Conservation (phyloP, 2,329 filamentous ascomycete species). For the Pseudogymnoascus sp. region DNA sequence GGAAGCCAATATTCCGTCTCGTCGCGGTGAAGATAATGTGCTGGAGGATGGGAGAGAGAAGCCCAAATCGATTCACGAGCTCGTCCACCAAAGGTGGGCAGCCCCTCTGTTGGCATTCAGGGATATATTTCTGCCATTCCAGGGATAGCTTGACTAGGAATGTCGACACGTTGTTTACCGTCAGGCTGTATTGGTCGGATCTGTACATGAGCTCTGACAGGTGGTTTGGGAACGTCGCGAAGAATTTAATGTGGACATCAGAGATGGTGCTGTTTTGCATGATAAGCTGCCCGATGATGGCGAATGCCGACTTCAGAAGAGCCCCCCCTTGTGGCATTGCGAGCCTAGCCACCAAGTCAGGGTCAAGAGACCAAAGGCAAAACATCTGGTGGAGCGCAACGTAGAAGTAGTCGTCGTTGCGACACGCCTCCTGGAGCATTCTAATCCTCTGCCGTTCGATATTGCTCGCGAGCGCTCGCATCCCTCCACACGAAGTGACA, state of each 20-base stretch:
- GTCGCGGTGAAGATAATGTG: conserved; percentile 45
- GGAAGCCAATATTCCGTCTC: conserved; percentile 38
- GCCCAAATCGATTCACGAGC: conserved; percentile 37
- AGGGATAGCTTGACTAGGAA: conserved; percentile 38
- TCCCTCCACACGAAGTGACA: background rate
- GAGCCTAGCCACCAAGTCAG: conserved; percentile 29
- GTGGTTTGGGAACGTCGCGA: conserved; percentile 39
- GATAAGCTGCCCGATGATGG: conserved; percentile 36
- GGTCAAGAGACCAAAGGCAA: conserved; percentile 44
- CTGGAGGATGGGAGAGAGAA: conserved; percentile 46
- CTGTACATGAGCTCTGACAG: conserved; percentile 20
- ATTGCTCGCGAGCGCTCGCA: background rate
- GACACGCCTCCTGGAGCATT: conserved; percentile 51
- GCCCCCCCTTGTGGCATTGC: conserved; percentile 25
- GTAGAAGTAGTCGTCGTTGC: conserved; percentile 51
- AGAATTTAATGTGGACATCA: conserved; percentile 34
- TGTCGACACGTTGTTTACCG: conserved; percentile 31
- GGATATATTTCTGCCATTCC: conserved; percentile 33
- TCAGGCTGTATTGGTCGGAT: conserved; percentile 28
- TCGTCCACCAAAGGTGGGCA: conserved; percentile 52
- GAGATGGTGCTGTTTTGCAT: conserved; percentile 37
- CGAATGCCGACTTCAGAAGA: conserved; percentile 25
- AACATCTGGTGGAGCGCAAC: conserved; percentile 58
- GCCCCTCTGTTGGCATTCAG: conserved; percentile 29
- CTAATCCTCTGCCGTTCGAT: conserved; percentile 40